Evolutionary conservation across 805 yeast species (phyloP).

Genomic region (Wickerhamiella sorbophila): DNA sequence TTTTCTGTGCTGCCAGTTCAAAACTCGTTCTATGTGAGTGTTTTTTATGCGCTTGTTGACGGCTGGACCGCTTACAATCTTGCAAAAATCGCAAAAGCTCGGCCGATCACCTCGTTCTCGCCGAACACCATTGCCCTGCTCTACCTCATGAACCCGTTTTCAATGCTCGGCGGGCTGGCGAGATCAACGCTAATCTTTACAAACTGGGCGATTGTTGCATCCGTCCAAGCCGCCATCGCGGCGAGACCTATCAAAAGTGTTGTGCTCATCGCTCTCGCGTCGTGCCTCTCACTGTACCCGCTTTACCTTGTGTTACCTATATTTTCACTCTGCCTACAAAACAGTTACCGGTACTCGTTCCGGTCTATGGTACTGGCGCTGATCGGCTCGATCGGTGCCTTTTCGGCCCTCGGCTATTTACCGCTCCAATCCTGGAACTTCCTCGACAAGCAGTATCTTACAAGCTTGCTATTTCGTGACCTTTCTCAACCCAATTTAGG

Average conservation of each 20-base stretch:
- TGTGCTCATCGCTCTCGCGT: constrained; percentile 42
- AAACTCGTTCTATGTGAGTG: constrained; percentile 15
- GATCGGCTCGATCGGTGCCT: constrained; percentile 7
- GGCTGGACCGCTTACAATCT: constrained; percentile 41
- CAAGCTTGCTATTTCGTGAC: constrained; percentile 41
- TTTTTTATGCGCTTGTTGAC: constrained; percentile 48
- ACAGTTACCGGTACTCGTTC: constrained; percentile 1
- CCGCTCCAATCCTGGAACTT: constrained; percentile 27
- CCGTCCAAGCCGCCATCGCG: constrained; percentile 33
- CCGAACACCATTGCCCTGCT: constrained; percentile 43
- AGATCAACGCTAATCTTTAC: constrained; percentile 52
- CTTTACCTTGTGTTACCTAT: constrained; percentile 46
- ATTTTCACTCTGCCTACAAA: constrained; percentile 19
- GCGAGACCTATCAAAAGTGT: constrained; percentile 33
- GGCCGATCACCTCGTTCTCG: constrained; percentile 13
- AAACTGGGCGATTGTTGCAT: constrained; percentile 39
- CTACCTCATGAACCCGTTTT: constrained; percentile 69
- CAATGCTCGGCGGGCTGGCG: constrained; percentile 51
- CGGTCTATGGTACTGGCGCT: constrained; percentile 10
- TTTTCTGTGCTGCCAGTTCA: constrained; percentile 28
- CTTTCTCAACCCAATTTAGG: constrained; percentile 76
- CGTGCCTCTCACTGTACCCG: constrained; percentile 52
- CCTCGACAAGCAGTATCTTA: constrained; percentile 41
- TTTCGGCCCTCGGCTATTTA: constrained; percentile 18
- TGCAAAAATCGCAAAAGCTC: constrained; percentile 30